Evolutionary conservation across 805 yeast species (phyloP).

Genomic region (Nakazawaea ambrosiae): DNA sequence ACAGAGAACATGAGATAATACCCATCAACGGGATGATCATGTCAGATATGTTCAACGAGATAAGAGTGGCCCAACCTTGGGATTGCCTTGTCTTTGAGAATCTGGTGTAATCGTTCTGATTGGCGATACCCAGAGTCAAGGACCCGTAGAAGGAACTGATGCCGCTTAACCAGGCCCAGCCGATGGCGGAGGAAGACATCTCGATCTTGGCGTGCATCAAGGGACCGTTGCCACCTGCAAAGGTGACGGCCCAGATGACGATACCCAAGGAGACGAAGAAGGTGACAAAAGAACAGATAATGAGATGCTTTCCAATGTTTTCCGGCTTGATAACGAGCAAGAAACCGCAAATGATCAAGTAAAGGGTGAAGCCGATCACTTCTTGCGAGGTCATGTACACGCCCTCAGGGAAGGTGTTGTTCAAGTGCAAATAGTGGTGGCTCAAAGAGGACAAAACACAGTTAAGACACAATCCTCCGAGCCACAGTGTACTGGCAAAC

Average conservation of each 20-base stretch:
- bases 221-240: conserved; percentile 24
- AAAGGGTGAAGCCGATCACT: conserved; percentile 17
- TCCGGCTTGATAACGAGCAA: conserved; percentile 22
- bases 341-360: conserved; percentile 19
- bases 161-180: conserved; percentile 36
- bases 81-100: conserved; percentile 16
- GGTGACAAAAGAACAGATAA: conserved; percentile 18
- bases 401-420: conserved; percentile 15
- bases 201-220: conserved; percentile 15
- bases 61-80: conserved; percentile 12
- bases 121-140: conserved; percentile 30
- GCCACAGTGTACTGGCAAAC: conserved; percentile 27
- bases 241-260: conserved; percentile 19
- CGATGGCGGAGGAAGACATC: conserved; percentile 19
- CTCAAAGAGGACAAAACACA: conserved; percentile 34
- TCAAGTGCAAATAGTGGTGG: conserved; percentile 24
- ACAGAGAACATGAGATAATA: conserved; percentile 33
- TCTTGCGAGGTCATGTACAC: conserved; percentile 17
- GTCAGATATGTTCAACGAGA: conserved; percentile 19
- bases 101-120: conserved; percentile 36
- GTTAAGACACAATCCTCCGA: conserved; percentile 35
- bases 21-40: conserved; percentile 37
- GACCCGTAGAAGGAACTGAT: conserved; percentile 33
- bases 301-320: conserved; percentile 18
- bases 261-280: conserved; percentile 19